Conservation (phyloP, 2,329 filamentous ascomycete genomes). For the Aspergillus fumigatus region DNA sequence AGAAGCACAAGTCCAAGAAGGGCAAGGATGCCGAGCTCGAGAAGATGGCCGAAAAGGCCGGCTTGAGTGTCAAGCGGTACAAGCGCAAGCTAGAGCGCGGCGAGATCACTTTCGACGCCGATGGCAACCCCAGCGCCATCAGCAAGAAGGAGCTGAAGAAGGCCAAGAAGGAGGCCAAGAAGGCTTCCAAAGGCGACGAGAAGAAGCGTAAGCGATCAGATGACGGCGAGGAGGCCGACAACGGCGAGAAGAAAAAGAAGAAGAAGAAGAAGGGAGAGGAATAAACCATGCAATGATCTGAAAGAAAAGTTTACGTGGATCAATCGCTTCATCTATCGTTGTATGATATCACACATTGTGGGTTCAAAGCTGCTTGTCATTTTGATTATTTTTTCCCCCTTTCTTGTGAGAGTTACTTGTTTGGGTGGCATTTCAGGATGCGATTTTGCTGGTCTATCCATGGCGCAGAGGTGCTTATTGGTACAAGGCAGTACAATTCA, state of each 20-base stretch:
- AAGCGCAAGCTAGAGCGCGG: constrained; percentile 73
- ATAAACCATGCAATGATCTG: constrained; percentile 17
- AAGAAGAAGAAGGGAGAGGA: constrained; percentile 62
- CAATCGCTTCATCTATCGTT: constrained; percentile 24
- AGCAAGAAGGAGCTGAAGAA: constrained; percentile 77
- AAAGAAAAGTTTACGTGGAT: constrained; percentile 20
- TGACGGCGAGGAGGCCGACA: constrained; percentile 52
- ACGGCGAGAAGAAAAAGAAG: constrained; percentile 44
- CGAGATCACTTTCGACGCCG: constrained; percentile 62
- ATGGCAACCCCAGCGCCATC: constrained; percentile 62
- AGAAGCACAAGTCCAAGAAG: constrained; percentile 39
- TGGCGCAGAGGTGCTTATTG: constrained; percentile 29
- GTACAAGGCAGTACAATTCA: constrained; percentile 20
- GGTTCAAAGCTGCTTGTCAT: constrained; percentile 25
- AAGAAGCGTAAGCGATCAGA: constrained; percentile 67
- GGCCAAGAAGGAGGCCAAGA: constrained; percentile 59
- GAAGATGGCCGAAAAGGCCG: constrained; percentile 61
- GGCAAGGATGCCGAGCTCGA: constrained; percentile 47
- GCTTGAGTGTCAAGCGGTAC: constrained; percentile 70
- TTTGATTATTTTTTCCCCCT: constrained; percentile 22
- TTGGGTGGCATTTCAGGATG: constrained; percentile 33
- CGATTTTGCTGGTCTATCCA: constrained; percentile 23
- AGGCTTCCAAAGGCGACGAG: constrained; percentile 52
- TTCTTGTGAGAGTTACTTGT: constrained; percentile 26
- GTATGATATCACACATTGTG: constrained; percentile 42